A percentile compares a stretch with the other conserved stretches of the same genome.
These are phyloP conservation scores for Termitomyces sp. DNA, from an alignment of 768 basidiomycete genomes.

Conservation along the genomic window DNA sequence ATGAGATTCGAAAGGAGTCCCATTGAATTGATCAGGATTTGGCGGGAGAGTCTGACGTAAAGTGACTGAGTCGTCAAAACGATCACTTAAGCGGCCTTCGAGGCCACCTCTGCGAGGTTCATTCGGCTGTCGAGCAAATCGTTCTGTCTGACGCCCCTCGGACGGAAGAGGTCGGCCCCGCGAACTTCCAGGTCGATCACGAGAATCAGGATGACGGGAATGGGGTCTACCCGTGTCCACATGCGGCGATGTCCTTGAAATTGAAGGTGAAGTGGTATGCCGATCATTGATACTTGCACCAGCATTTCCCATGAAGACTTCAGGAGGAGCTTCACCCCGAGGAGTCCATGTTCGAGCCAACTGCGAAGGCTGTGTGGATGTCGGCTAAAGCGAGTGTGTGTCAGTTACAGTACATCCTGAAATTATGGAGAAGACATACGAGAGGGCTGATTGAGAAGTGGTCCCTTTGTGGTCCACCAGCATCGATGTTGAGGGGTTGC, in stretches of 20 bases:
- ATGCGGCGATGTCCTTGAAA: slow-evolving; percentile 23
- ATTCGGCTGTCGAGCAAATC: slow-evolving; percentile 9
- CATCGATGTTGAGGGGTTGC: slow-evolving; percentile 7
- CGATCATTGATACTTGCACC: slow-evolving; percentile 12
- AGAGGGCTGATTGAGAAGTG: slow-evolving; percentile 7
- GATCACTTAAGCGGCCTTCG: slow-evolving; percentile 22
- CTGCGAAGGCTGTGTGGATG: slow-evolving; percentile 4
- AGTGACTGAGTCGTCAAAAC: slow-evolving; percentile 13
- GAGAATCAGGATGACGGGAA: slow-evolving; percentile 15
- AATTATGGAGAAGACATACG: slow-evolving; percentile 1
- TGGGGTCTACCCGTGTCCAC: slow-evolving; percentile 13
- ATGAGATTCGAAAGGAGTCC: neutral
- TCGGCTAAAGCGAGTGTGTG: slow-evolving; percentile 1
- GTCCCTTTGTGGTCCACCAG: slow-evolving; percentile 2
- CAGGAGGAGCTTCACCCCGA: slow-evolving; percentile 19
- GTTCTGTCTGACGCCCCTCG: neutral
- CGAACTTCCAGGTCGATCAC: slow-evolving; percentile 14
- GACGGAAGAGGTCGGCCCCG: slow-evolving; percentile 6
- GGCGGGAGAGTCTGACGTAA: slow-evolving; percentile 16
- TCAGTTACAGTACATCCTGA: neutral
- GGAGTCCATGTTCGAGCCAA: slow-evolving; percentile 21
- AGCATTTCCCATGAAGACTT: slow-evolving; percentile 6
- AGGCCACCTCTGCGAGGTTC: slow-evolving; percentile 15
- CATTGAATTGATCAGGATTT: slow-evolving; percentile 10
- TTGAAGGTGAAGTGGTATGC: slow-evolving; percentile 24